phyloP scores from a whole-genome alignment of 2,329 filamentous ascomycete species.

The Bipolaris oryzae region DNA sequence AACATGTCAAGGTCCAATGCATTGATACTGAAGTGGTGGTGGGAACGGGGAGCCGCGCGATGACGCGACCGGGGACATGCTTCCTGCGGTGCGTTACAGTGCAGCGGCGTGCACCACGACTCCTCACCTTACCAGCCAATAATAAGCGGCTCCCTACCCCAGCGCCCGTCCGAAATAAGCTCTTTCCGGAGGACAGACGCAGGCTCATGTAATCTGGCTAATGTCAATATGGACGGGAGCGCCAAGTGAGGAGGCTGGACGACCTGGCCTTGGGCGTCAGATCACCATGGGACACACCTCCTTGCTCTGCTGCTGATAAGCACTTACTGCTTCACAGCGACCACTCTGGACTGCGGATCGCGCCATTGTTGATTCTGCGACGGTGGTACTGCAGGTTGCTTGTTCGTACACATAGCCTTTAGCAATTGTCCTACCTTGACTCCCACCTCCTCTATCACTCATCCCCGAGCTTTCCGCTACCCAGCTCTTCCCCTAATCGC shows the following conservation, averaged over 20 bases:
- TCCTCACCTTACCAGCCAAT: constrained; percentile 41
- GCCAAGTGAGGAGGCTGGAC: constrained; percentile 43
- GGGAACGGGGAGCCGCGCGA: constrained; percentile 21
- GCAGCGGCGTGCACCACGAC: constrained; percentile 24
- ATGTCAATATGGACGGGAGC: constrained; percentile 36
- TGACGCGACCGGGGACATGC: constrained; percentile 16
- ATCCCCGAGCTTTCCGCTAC: constrained; percentile 6
- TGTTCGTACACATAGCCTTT: constrained; percentile 10
- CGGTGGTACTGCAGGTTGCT: constrained; percentile 22
- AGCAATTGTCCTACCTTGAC: constrained; percentile 22
- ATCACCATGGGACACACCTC: constrained; percentile 4
- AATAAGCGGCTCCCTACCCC: constrained; percentile 28
- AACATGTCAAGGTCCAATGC: background rate
- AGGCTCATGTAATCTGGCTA: constrained; percentile 44
- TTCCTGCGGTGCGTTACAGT: constrained; percentile 24
- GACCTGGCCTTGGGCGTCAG: constrained; percentile 7
- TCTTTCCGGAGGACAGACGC: constrained; percentile 35
- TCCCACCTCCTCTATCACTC: constrained; percentile 7
- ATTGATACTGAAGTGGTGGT: background rate
- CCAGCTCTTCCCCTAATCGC: constrained; percentile 6
- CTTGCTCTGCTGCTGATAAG: constrained; percentile 6
- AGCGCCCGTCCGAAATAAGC: constrained; percentile 31
- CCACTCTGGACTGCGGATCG: constrained; percentile 9
- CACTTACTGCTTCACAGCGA: constrained; percentile 7
- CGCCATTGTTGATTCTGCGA: constrained; percentile 15